Evolutionary conservation across 805 yeast species (phyloP), one percentile per base, ranked within the genome.

Genomic region (Wickerhamomyces bovis): DNA sequence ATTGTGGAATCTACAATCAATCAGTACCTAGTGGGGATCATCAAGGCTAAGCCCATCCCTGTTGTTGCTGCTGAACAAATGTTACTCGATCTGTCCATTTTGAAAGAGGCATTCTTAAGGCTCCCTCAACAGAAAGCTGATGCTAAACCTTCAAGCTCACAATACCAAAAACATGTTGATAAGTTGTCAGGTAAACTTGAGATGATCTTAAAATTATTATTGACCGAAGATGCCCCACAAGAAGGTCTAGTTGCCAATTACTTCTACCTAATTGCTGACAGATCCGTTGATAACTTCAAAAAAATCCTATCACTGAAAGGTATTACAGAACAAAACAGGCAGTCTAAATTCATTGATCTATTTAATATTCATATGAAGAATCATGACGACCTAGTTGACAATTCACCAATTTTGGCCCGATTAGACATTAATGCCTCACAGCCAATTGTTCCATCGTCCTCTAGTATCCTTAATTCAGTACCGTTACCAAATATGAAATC

Each of bases 31-130:
- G 68, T 74, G 25, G 78, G 76, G 46, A 75, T 89, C 44, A 69
- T 78, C 8, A 72, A 73, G 44, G 68, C 86, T 31, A 81, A 78
- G 45, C 96, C 96, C 0, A 66, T 80, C n/a, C 71, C 81, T 2
- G 86, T 82, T 36, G 70, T 80, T 12, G 75, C 75, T 57, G 85
- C 92, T 4, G 96, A 90, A 62, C 97, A 92, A 62, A 71, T 92
- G 58, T 67, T 83, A 36, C 67, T 85, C 20, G 99, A 92, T 65
- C 59, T 85, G 2, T 81, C 82, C 36, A 71, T 76, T 9, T 62
- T 92, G 56, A 85, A 84, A 57, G 70, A 72, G 23, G 69, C 76
- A 23, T 71, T 87, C 39, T 28, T 58, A 39, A 53, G 48, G 41
- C 35, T 60, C 21, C 62, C 63, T 21, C 41, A 48, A 13, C 53